phyloP scores from a whole-genome alignment of 768 basidiomycete species.

The Pilatotrama ljubarskyi region DNA sequence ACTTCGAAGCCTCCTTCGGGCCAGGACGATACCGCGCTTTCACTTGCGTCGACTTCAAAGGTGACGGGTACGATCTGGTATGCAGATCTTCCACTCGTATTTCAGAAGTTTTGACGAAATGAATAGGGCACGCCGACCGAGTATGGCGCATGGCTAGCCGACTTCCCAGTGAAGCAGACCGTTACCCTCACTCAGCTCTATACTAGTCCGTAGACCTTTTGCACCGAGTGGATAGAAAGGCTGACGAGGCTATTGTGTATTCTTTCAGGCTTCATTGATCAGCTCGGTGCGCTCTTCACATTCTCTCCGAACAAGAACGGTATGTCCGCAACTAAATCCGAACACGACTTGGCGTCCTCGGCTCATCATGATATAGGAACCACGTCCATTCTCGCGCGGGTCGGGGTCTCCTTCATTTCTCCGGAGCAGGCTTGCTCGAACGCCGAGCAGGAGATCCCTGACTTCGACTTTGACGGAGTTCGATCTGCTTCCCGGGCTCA shows the following conservation, averaged over 20 bases:
- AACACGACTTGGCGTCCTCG: no score
- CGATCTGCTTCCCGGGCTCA: constrained; percentile 41
- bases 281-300: constrained; percentile 54
- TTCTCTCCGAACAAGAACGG: constrained; percentile 44
- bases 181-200: constrained; percentile 51
- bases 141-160: constrained; percentile 56
- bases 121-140: constrained; percentile 42
- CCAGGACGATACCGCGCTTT: constrained; percentile 58
- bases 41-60: constrained; percentile 62
- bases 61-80: constrained; percentile 40
- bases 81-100: no score
- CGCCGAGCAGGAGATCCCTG: constrained; percentile 60
- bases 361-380: background rate
- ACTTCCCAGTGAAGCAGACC: constrained; percentile 48
- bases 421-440: constrained; percentile 59
- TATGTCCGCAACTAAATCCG: no score
- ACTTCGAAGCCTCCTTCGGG: constrained; percentile 59
- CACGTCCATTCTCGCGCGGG: constrained; percentile 54
- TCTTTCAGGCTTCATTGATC: constrained; percentile 43
- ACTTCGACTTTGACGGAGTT: constrained; percentile 55
- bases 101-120: constrained; percentile 9
- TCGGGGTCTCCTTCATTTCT: constrained; percentile 66
- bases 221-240: no score
- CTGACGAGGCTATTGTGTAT: background rate
- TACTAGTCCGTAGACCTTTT: constrained; percentile 45